Base-by-base conservation (phyloP, 176 grass and related monocot genomes). In the Musa troglodytarum region DNA sequence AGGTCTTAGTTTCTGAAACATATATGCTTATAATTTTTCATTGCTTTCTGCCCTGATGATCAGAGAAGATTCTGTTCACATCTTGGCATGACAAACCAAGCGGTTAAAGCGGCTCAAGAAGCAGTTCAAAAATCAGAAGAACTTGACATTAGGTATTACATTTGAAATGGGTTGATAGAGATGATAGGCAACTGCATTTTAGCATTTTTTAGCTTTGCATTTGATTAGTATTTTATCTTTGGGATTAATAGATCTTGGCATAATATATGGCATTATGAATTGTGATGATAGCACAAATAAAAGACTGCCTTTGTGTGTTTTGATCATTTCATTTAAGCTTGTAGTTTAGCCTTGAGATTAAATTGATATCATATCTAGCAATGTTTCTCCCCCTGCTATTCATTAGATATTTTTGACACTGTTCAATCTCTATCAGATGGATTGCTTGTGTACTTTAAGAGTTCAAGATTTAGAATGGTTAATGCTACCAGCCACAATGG, bases 81-180 rank as follows among this genome's bases (percentile, higher is more conserved):
- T 74, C 72, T 74, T 74, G 72, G 72, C 52, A 74, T 74, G 72
- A 74, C 72, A 55, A 74, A 74, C 53, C 72, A 57, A 57, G 72
- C 72, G 34, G 72, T 74, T 54, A 74, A 74, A 56, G 72, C 72
- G 10, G 72, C 72, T 56, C 72, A 74, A 56, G 72, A 74, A 57
- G 72, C 72, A 74, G 72, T 74, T 26, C 72, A 74, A 28, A 74
- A 74, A 23, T 74, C 72, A 19, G 72, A 74, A 56, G 72, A 74
- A 28, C 72, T 74, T 57, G 72, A 74, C 72, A 74, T 74, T 56
- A 56, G 72, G 72, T 74, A 74, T 57, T 57, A 21, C 6, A 24
- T 74, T 25, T 15, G 3, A 28, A 17, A 16, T 1, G 11, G 12
- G 12, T 26, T 25, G 3, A 29, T 22, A 56, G 16, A 74, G 22